Percentiles rank a stretch among this genome's conserved stretches.
phyloP scores from a whole-genome alignment of 2,329 filamentous ascomycete genomes.

The Stachybotrys chlorohalonatus region DNA sequence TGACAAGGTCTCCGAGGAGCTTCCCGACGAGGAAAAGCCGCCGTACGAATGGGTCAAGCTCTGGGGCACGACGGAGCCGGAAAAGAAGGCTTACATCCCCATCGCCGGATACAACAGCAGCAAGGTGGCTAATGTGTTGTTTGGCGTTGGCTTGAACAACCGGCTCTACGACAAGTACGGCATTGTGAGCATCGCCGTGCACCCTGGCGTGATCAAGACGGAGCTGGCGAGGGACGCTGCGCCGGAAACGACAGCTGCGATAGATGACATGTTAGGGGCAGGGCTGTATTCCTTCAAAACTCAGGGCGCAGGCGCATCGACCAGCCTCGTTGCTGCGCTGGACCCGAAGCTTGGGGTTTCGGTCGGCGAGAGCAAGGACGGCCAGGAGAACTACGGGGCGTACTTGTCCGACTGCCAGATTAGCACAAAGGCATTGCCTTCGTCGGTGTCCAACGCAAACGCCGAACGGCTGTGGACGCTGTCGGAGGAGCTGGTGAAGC shows the following conservation, averaged over 20 bases:
- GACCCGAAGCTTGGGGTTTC: constrained; percentile 9
- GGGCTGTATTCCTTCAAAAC: constrained; percentile 10
- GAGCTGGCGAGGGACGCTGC: constrained; percentile 17
- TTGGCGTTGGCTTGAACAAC: constrained; percentile 13
- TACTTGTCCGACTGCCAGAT: constrained; percentile 20
- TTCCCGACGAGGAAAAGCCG: constrained; percentile 10
- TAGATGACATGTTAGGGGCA: constrained; percentile 7
- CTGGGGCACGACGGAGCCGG: constrained; percentile 8
- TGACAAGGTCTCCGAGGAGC: constrained; percentile 17
- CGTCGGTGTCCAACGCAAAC: constrained; percentile 13
- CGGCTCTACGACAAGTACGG: constrained; percentile 18
- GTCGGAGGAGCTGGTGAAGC: constrained; percentile 21
- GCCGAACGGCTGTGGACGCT: constrained; percentile 24
- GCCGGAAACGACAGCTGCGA: constrained; percentile 3
- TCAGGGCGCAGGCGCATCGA: constrained; percentile 20
- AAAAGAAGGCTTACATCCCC: constrained; percentile 10
- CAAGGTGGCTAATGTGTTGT: constrained; percentile 19
- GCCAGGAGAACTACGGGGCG: constrained; percentile 16
- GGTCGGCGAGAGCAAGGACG: constrained; percentile 5
- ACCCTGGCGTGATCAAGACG: constrained; percentile 23
- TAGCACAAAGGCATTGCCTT: constrained; percentile 3
- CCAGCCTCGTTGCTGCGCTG: constrained; percentile 23
- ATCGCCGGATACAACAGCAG: constrained; percentile 16
- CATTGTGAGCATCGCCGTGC: constrained; percentile 19
- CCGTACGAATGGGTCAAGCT: constrained; percentile 1